Percentiles rank a stretch among this genome's conserved stretches.
These are phyloP conservation scores for Claviceps fusiformis DNA, from an alignment of 2,329 filamentous ascomycete genomes.

Conservation along the genomic window DNA sequence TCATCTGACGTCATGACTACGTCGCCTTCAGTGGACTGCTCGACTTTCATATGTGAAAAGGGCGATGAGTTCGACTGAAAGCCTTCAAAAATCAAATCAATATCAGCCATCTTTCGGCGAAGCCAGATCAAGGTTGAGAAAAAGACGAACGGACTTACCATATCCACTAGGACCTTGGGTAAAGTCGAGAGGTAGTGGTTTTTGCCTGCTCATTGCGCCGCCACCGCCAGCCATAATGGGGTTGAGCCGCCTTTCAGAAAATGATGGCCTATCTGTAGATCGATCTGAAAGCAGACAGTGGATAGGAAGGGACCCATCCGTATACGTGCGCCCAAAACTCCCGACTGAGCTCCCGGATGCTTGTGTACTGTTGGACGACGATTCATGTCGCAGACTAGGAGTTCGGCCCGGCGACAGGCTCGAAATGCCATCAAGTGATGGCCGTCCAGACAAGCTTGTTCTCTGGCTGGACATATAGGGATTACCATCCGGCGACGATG, in stretches of 20 bases:
- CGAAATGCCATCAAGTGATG: conserved; percentile 14
- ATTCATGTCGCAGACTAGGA: conserved; percentile 31
- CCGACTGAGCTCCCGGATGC: conserved; percentile 26
- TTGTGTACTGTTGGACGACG: conserved; percentile 30
- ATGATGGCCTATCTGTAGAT: conserved; percentile 10
- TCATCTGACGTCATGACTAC: conserved; percentile 18
- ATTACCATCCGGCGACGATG: conserved; percentile 2
- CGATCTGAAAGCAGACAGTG: conserved; percentile 37
- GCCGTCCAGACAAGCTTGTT: conserved; percentile 6
- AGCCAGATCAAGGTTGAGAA: conserved; percentile 5
- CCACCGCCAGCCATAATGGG: neutral
- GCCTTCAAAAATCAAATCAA: conserved; percentile 12
- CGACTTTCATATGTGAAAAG: conserved; percentile 18
- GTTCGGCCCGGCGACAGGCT: conserved; percentile 15
- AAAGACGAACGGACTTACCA: conserved; percentile 16
- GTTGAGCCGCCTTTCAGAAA: conserved; percentile 8
- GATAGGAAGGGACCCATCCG: conserved; percentile 39
- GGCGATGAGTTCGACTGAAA: conserved; percentile 21
- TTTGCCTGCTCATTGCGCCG: conserved; percentile 13
- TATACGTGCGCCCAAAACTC: conserved; percentile 26
- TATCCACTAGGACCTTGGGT: conserved; percentile 18
- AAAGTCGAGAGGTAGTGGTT: conserved; percentile 11
- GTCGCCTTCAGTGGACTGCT: conserved; percentile 17
- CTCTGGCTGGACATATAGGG: neutral
- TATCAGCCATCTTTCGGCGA: conserved; percentile 15